Conservation (phyloP, 2,329 filamentous ascomycete genomes). For the Penicillium psychrosexuale region DNA sequence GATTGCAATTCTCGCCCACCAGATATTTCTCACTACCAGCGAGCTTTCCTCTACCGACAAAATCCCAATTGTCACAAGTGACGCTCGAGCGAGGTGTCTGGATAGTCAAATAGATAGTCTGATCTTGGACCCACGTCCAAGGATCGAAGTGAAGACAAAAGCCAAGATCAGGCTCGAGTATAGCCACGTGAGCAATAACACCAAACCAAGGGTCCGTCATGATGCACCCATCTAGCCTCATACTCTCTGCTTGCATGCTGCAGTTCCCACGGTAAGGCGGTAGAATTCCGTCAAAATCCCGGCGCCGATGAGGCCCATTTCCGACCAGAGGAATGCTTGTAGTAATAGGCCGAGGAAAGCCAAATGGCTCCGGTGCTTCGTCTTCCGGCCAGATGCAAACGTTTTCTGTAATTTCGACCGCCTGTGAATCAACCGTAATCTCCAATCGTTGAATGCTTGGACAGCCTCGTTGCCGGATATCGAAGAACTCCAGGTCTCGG, state of each 20-base stretch:
- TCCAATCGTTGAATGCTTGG: conserved; percentile 52
- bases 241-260: conserved; percentile 34
- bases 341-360: conserved; percentile 22
- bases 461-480: conserved; percentile 52
- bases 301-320: conserved; percentile 51
- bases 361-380: conserved; percentile 43
- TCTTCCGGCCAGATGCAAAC: conserved; percentile 44
- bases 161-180: conserved; percentile 31
- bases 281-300: conserved; percentile 45
- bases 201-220: conserved; percentile 31
- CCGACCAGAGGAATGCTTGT: conserved; percentile 55
- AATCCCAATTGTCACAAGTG: conserved; percentile 44
- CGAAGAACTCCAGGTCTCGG: conserved; percentile 52
- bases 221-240: conserved; percentile 1
- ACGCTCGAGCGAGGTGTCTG: conserved; percentile 23
- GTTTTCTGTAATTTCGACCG: conserved; percentile 58
- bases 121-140: conserved; percentile 15
- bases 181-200: conserved; percentile 37
- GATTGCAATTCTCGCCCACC: conserved; percentile 55
- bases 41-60: conserved; percentile 55
- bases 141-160: conserved; percentile 38
- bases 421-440: conserved; percentile 48
- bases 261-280: conserved; percentile 46
- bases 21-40: conserved; percentile 61
- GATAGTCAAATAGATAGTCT: conserved; percentile 30